phyloP scores from a whole-genome alignment of 768 basidiomycete species.

The Scleroderma bovista region DNA sequence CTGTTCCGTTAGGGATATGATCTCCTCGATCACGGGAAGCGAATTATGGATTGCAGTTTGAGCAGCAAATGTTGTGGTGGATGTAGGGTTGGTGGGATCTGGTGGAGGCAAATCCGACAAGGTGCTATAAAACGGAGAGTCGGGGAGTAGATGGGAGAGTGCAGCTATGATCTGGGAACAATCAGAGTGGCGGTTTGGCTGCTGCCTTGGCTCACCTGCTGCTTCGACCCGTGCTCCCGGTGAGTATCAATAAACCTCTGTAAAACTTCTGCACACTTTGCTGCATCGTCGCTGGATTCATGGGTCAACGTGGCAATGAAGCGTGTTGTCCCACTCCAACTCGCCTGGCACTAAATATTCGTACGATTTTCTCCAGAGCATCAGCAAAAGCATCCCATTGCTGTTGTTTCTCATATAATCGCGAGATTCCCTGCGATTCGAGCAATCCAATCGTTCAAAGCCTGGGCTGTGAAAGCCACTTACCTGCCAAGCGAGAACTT shows the following conservation, averaged over 20 bases:
- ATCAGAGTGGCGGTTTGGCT: conserved; percentile 40
- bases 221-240: conserved; percentile 52
- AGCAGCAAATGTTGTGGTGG: conserved; percentile 49
- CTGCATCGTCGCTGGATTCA: conserved; percentile 57
- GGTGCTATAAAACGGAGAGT: conserved; percentile 56
- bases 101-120: conserved; percentile 67
- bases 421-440: conserved; percentile 55
- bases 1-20: conserved; percentile 56
- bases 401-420: conserved; percentile 61
- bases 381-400: conserved; percentile 55
- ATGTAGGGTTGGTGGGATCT: conserved; percentile 68
- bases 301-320: background rate
- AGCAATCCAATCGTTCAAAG: conserved; percentile 11
- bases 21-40: conserved; percentile 67
- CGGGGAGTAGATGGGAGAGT: conserved; percentile 68
- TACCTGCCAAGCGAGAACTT: conserved; percentile 84
- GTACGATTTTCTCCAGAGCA: conserved; percentile 50
- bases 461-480: conserved; percentile 8
- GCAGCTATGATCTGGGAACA: conserved; percentile 63
- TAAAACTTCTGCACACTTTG: conserved; percentile 74
- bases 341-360: conserved; percentile 55
- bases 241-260: conserved; percentile 70
- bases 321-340: conserved; percentile 13
- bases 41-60: conserved; percentile 66
- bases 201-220: conserved; percentile 42